Evolutionary conservation across 179 eudicot species (phyloP), one percentile per base, ranked within the genome.

Genomic region (Spergularia azorica): DNA sequence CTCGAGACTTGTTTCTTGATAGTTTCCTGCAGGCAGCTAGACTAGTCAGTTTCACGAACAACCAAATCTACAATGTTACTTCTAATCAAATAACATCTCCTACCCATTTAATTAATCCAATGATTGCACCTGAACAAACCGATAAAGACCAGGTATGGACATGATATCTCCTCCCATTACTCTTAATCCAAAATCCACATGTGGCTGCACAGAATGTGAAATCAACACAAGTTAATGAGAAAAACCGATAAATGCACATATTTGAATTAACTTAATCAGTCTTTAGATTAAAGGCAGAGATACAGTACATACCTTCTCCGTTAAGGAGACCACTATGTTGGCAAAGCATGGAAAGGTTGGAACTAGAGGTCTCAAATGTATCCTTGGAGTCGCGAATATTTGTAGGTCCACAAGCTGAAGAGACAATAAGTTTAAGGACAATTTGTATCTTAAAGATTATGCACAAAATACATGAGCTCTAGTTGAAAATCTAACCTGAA

Each of bases 101-200:
- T 70, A 78, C 76, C 82, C 73, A 82, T 74, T 16, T 63, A 74
- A 69, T 15, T 11, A 67, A 73, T 36, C 63, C 63, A 69, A 82
- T 81, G 78, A 63, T 73, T 83, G 71, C 85, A 95, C 98, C 97
- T 95, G 97, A 90, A 93, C 86, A 81, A 86, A 84, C 74, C 86
- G 93, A 80, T 93, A 95, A 60, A 95, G 84, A 57, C 97, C 97
- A 56, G 98, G 98, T 82, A 95, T 85, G 75, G 97, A 82, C 98
- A 95, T 95, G 76, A 95, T 38, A 72, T 95, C 98, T 38, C 91
- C 97, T 76, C 98, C 98, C 66, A 93, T 75, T 36, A 91, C 85
- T 72, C 88, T 88, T 74, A 95, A 62, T 72, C 98, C 98, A 73
- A 95, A 93, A 86, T 95, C 98, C 64, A 95, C 84, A 76, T 85